These are phyloP conservation scores for Agrocybe pediades DNA, from an alignment of 768 basidiomycete genomes.

Conservation along the genomic window DNA sequence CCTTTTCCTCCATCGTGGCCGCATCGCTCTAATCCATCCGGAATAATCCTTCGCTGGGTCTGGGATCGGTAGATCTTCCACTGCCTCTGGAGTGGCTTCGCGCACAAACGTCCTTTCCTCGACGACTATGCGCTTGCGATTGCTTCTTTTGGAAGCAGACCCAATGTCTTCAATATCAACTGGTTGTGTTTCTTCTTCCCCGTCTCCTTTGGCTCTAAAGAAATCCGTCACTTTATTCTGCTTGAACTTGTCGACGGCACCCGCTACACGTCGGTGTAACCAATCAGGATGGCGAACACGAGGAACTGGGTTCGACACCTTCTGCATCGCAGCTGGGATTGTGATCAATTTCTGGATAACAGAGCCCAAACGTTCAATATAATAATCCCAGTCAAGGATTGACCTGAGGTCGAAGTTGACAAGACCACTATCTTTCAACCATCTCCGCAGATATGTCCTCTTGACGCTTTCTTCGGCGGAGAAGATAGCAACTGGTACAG, in stretches of 20 bases:
- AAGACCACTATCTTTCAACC: slow-evolving; percentile 93
- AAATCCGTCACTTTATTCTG: slow-evolving; percentile 98
- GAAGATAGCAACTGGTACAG: slow-evolving; percentile 96
- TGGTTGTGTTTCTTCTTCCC: slow-evolving; percentile 32
- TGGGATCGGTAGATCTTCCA: slow-evolving; percentile 51
- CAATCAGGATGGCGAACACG: slow-evolving; percentile 97
- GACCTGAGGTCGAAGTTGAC: slow-evolving; percentile 87
- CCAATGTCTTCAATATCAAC: slow-evolving; percentile 68
- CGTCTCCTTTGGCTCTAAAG: slow-evolving; percentile 54
- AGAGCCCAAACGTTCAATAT: slow-evolving; percentile 95
- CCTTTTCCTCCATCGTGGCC: slow-evolving; percentile 72
- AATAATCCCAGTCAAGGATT: slow-evolving; percentile 98
- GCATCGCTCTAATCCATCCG: slow-evolving; percentile 77
- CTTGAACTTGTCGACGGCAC: slow-evolving; percentile 93
- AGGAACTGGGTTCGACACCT: slow-evolving; percentile 94
- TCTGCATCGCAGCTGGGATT: slow-evolving; percentile 98
- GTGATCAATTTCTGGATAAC: slow-evolving; percentile 99
- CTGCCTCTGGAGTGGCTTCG: slow-evolving; percentile 43
- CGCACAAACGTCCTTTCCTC: slow-evolving; percentile 52
- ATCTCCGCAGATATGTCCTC: slow-evolving; percentile 87
- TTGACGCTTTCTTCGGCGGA: slow-evolving; percentile 93
- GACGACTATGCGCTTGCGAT: slow-evolving; percentile 50
- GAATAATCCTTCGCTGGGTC: slow-evolving; percentile 68
- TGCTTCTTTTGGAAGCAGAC: slow-evolving; percentile 19
- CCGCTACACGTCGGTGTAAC: slow-evolving; percentile 89